Conservation (phyloP, 1,284 basidiomycete species). For the Earliella scabrosa region DNA sequence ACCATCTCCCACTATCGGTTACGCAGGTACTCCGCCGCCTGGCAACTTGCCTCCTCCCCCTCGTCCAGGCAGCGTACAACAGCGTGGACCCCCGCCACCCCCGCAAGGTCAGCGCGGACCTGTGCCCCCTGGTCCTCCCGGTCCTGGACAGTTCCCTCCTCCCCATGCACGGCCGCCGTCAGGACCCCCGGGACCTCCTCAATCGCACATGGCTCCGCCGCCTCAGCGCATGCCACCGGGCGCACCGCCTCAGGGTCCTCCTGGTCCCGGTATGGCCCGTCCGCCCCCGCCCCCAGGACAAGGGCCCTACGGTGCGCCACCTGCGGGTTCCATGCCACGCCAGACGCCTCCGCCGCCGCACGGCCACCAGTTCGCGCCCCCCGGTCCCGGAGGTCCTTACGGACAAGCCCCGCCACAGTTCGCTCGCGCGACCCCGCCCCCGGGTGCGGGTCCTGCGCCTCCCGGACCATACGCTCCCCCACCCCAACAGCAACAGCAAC, state of each 20-base stretch:
- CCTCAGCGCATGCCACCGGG: constrained; percentile 43
- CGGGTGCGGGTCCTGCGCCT: constrained; percentile 28
- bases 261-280: constrained; percentile 12
- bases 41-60: constrained; percentile 60
- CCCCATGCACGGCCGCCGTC: constrained; percentile 43
- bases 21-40: constrained; percentile 45
- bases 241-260: constrained; percentile 15
- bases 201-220: constrained; percentile 38
- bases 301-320: constrained; percentile 37
- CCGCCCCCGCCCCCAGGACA: constrained; percentile 6
- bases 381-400: constrained; percentile 41
- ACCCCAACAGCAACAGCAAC: constrained; percentile 12
- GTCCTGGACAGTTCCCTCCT: constrained; percentile 40
- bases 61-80: constrained; percentile 63
- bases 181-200: constrained; percentile 39
- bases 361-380: constrained; percentile 37
- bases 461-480: constrained; percentile 23
- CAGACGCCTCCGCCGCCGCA: constrained; percentile 44
- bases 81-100: constrained; percentile 43
- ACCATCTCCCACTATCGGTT: constrained; percentile 50
- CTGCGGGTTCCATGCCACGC: constrained; percentile 27
- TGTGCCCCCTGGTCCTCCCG: constrained; percentile 30
- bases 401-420: constrained; percentile 47
- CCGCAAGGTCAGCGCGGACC: constrained; percentile 46
- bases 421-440: constrained; percentile 13